A percentile compares a stretch with the other conserved stretches of the same genome.
Conservation (phyloP, 352 stramenopile species). For the Globisporangium takayamanum region DNA sequence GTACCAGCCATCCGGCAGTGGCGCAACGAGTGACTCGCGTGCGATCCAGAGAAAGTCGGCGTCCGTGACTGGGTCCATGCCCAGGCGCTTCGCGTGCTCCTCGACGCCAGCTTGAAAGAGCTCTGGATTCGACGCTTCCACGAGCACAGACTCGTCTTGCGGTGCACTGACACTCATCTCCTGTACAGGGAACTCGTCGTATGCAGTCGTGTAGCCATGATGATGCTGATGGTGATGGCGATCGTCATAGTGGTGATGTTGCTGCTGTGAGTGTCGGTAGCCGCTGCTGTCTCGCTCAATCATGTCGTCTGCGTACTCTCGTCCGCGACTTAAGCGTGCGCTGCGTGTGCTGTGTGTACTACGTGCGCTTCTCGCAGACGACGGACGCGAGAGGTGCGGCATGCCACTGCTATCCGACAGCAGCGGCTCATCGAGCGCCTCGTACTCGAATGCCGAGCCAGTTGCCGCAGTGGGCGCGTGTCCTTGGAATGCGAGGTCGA, state of each 20-base stretch:
- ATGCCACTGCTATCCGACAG: neutral
- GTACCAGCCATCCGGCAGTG: conserved; percentile 63
- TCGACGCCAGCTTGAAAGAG: conserved; percentile 71
- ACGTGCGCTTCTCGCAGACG: conserved; percentile 7
- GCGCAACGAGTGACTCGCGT: conserved; percentile 64
- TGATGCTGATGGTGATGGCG: neutral
- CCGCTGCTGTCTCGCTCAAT: neutral
- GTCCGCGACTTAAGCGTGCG: conserved; percentile 3
- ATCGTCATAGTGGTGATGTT: neutral
- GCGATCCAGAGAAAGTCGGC: conserved; percentile 68
- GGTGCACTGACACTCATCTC: neutral
- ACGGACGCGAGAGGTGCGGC: neutral
- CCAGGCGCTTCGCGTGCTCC: conserved; percentile 62
- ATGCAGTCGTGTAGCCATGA: neutral
- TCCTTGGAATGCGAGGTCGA: conserved; percentile 35
- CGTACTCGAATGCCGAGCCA: conserved; percentile 6
- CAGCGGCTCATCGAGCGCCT: neutral
- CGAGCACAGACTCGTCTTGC: conserved; percentile 37
- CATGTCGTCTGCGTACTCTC: conserved; percentile 6
- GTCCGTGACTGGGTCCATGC: conserved; percentile 53
- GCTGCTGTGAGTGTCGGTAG: neutral
- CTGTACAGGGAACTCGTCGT: neutral
- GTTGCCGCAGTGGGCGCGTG: neutral
- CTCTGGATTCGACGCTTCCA: conserved; percentile 55
- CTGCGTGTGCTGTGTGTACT: conserved; percentile 1